Percentiles rank a stretch among this genome's conserved stretches.
Evolutionary conservation across 208 protist genomes (phyloP).

Genomic region (Novymonas esmeraldas): DNA sequence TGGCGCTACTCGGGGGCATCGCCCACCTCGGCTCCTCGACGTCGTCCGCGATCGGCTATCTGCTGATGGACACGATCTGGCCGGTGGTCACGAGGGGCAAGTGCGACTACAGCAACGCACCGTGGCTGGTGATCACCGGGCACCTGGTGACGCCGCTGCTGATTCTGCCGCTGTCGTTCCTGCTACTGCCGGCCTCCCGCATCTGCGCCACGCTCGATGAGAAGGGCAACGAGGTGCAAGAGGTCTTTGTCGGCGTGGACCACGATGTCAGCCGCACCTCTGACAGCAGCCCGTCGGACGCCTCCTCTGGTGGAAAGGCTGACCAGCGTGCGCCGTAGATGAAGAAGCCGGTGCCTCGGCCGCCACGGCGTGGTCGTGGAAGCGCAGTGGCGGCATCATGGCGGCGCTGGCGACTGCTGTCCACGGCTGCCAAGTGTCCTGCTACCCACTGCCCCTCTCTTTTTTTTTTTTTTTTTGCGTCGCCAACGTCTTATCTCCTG

Average conservation of each 20-base stretch:
- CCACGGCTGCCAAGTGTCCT: too few species aligned
- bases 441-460: neutral
- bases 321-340: too few species aligned
- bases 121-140: slow-evolving; percentile 25
- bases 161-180: slow-evolving; percentile 10
- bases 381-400: too few species aligned
- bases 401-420: neutral
- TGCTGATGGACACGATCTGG: slow-evolving; percentile 63
- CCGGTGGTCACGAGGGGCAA: slow-evolving; percentile 40
- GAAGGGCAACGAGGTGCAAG: slow-evolving; percentile 2
- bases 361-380: too few species aligned
- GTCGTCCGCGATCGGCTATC: slow-evolving; percentile 39
- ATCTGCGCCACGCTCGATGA: slow-evolving; percentile 1
- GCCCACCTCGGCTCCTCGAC: slow-evolving; percentile 60
- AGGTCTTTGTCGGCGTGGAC: neutral
- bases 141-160: slow-evolving; percentile 18
- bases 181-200: neutral
- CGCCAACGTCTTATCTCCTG: neutral
- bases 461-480: neutral
- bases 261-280: neutral
- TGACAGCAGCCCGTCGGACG: neutral
- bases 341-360: too few species aligned
- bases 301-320: too few species aligned
- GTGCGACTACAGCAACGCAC: slow-evolving; percentile 62
- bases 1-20: slow-evolving; percentile 75